Evolutionary conservation across 805 yeast species (phyloP), one percentile per base, ranked within the genome.

Genomic region (Candida incommunis): DNA sequence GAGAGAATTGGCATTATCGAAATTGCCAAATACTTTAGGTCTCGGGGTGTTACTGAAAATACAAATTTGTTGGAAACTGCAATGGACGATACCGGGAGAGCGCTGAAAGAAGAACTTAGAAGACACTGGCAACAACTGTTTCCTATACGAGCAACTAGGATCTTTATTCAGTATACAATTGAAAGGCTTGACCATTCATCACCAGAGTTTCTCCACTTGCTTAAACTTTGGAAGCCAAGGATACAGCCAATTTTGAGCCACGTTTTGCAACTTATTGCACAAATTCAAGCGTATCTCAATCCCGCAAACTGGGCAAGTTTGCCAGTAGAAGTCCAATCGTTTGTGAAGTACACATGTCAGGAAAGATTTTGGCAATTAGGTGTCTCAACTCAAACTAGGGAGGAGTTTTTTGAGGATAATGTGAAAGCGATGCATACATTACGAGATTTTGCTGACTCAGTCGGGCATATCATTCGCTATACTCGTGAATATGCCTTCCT

Each of bases 341-440:
- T 94, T 67, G 95, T 90, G n/a, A 74, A 75, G 51, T 81, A 85
- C 54, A 81, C 94, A 48, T 82, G 94, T 43, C 78, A 80, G 59
- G 99, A 92, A 65, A 71, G 97, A 55, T 92, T 92, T 61, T 92
- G 99, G 99, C 97, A 94, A 58, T 94, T 87, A 49, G 98, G 98
- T 16, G 94, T 94, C 21, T 84, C 96, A 1, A 82, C 84, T 47
- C 95, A 92, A 63, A 79, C 95, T 2, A 82, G 85, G 55, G 97
- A 92, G 59, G 87, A 92, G 26, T 94, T 92, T 53, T 80, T 92
- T 50, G 95, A 84, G 58, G 97, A 92, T 58, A 87, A 80, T 55
- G 94, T 85, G 47, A 86, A 82, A 58, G 97, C 98, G 0, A 85
- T 92, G 69, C 82, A 82, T 51, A 88, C 98, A 0, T 66, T 92